Percentiles rank a stretch among this genome's conserved stretches.
These are phyloP conservation scores for Martensiomyces pterosporus DNA, from an alignment of 192 early-diverging fungal genomes.

Conservation along the genomic window DNA sequence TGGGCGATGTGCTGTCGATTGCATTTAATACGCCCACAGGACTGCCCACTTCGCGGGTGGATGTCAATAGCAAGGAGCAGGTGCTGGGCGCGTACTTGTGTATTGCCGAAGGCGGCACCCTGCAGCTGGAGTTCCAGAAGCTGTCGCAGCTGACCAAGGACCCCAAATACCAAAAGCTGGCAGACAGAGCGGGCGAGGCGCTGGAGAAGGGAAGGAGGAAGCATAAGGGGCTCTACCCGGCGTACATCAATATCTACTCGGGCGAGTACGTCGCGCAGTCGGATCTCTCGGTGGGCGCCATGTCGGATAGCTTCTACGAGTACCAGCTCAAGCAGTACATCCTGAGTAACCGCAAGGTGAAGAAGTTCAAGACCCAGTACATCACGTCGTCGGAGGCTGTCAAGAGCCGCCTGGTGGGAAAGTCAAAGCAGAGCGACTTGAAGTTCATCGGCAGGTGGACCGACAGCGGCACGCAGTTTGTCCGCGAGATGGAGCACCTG, in stretches of 20 bases:
- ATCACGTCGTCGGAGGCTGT: slow-evolving; percentile 60
- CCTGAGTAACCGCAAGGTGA: slow-evolving; percentile 59
- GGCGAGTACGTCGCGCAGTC: slow-evolving; percentile 12
- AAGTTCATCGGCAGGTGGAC: slow-evolving; percentile 17
- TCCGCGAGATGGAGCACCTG: slow-evolving; percentile 86
- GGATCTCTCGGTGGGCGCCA: slow-evolving; percentile 70
- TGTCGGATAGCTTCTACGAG: slow-evolving; percentile 93
- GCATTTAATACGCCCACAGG: slow-evolving; percentile 67
- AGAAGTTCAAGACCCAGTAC: slow-evolving; percentile 65
- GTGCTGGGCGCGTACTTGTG: slow-evolving; percentile 3
- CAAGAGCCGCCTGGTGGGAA: slow-evolving; percentile 40
- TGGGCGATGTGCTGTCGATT: slow-evolving; percentile 65
- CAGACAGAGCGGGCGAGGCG: slow-evolving; percentile 54
- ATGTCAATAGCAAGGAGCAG: slow-evolving; percentile 32
- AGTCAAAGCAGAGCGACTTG: slow-evolving; percentile 2
- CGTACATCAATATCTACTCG: slow-evolving; percentile 44
- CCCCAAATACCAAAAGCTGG: slow-evolving; percentile 67
- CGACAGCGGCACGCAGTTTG: slow-evolving; percentile 7
- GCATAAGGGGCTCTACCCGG: slow-evolving; percentile 71
- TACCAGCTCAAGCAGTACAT: slow-evolving; percentile 90
- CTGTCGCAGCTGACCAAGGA: slow-evolving; percentile 72
- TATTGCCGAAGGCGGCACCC: slow-evolving; percentile 71
- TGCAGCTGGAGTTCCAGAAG: slow-evolving; percentile 87
- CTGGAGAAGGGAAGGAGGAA: slow-evolving; percentile 46
- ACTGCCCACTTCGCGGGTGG: slow-evolving; percentile 63